phyloP scores from a whole-genome alignment of 257 asterid species.

The Nicotiana attenuata region DNA sequence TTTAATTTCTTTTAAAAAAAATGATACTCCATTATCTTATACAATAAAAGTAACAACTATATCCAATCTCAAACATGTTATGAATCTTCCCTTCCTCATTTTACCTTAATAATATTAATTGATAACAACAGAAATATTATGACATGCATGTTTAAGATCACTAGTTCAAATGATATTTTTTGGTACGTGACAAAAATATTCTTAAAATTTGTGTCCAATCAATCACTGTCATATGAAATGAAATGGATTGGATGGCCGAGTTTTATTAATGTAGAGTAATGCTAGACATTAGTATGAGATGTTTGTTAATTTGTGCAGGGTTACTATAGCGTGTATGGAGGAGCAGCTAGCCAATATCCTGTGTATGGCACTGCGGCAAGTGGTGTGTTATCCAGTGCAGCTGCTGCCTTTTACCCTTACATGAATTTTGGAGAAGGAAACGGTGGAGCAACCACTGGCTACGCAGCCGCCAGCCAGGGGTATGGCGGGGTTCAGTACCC shows the following conservation, averaged over 20 bases:
- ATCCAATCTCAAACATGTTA: background rate
- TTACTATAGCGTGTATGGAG: constrained; percentile 79
- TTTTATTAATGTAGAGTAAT: background rate
- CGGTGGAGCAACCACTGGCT: constrained; percentile 46
- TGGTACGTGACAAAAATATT: background rate
- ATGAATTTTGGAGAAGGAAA: constrained; percentile 60
- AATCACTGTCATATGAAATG: too few species aligned
- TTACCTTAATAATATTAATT: too few species aligned
- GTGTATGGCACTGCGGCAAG: constrained; percentile 59
- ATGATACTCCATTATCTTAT: too few species aligned
- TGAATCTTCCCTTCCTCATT: too few species aligned
- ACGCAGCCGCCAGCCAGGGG: constrained; percentile 46
- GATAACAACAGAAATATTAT: background rate
- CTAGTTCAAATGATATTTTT: background rate
- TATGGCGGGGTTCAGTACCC: constrained; percentile 65
- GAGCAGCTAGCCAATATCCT: constrained; percentile 56
- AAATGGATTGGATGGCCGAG: background rate
- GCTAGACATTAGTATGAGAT: background rate
- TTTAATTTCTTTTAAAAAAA: too few species aligned
- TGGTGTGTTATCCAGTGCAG: constrained; percentile 49
- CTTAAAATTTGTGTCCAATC: background rate
- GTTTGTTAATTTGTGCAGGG: constrained; percentile 31
- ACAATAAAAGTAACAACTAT: too few species aligned
- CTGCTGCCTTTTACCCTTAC: constrained; percentile 67
- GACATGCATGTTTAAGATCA: background rate